Evolutionary conservation across 345 rosid species (phyloP), one percentile per base, ranked within the genome.

Genomic region (Excoecaria cochinchinensis): DNA sequence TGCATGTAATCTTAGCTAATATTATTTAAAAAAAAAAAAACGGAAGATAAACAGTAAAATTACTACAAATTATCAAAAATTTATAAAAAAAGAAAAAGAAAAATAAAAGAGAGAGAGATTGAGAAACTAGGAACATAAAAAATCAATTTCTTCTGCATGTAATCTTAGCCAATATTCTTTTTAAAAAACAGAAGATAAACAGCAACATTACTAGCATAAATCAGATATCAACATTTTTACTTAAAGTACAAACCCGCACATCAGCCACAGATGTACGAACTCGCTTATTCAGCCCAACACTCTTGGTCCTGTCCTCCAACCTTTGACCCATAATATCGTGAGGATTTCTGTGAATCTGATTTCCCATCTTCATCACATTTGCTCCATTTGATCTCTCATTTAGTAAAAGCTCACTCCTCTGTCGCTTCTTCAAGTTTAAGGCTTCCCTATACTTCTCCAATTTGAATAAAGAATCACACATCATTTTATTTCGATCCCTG

Each of bases 401-500:
- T 21, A 83, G 70, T 40, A 86, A 77, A 74, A 82, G 75, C 76
- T 93, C 97, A 79, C 55, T 87, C 62, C 92, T 79, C 61, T 91
- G 92, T 17, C 91, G 88, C 89, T 91, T 95, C 89, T 87, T 95
- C 47, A 90, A 88, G 84, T 74, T 83, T 68, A 91, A 76, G n/a
- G 86, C 85, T 81, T 91, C 97, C 65, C 65, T 73, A 78, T 86
- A 90, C 86, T 83, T 89, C 5, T 93, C 96, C 87, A 95, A 72
- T 83, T 89, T 95, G 75, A 46, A 67, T 73, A 95, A 81, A 53
- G 91, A 86, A 46, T 91, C 93, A 55, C 85, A 78, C 22, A 93
- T 81, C 85, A 82, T 82, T 82, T 87, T 93, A 38, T 71, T 90
- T 72, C 93, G 85, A 81, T 89, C 93, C 90, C 99, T 95, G 87